A percentile compares a stretch with the other conserved stretches of the same genome.
Conservation (phyloP, 2,329 filamentous ascomycete species). For the Penicillium capsulatum region DNA sequence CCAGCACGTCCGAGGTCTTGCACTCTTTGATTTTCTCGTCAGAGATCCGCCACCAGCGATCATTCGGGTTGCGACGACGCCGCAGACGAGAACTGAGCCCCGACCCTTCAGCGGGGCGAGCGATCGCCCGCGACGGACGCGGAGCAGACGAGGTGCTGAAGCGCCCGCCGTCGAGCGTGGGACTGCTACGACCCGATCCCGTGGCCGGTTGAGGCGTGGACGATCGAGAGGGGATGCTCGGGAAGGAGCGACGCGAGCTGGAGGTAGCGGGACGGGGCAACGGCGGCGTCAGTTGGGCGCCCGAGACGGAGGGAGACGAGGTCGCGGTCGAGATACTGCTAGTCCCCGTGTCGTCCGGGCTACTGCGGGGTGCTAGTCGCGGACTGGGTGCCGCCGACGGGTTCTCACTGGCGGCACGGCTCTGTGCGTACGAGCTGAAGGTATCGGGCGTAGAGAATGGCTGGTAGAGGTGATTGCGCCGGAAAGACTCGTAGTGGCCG, state of each 20-base stretch:
- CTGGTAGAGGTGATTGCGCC: slow-evolving; percentile 72
- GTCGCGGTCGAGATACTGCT: slow-evolving; percentile 31
- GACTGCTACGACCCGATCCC: slow-evolving; percentile 24
- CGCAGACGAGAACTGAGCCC: slow-evolving; percentile 41
- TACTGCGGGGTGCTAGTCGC: slow-evolving; percentile 39
- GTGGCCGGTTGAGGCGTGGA: slow-evolving; percentile 24
- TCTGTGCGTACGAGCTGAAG: slow-evolving; percentile 70
- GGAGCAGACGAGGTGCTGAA: slow-evolving; percentile 25
- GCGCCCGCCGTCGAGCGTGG: slow-evolving; percentile 23
- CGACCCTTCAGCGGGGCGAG: slow-evolving; percentile 22
- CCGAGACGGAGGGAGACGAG: slow-evolving; percentile 30
- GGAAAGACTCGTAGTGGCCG: slow-evolving; percentile 94
- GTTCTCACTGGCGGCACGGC: slow-evolving; percentile 53
- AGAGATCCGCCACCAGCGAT: slow-evolving; percentile 96
- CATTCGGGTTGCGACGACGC: slow-evolving; percentile 59
- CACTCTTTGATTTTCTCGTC: slow-evolving; percentile 95
- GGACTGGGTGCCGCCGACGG: slow-evolving; percentile 49
- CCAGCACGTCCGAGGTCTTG: slow-evolving; percentile 83
- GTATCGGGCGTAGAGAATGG: slow-evolving; percentile 79
- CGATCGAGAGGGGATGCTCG: slow-evolving; percentile 29
- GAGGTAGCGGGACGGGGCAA: slow-evolving; percentile 27
- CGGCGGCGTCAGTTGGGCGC: slow-evolving; percentile 20
- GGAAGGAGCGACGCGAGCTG: slow-evolving; percentile 33
- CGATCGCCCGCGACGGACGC: slow-evolving; percentile 22
- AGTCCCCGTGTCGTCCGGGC: slow-evolving; percentile 27